phyloP scores from a whole-genome alignment of 2,329 filamentous ascomycete genomes.

The Sporothrix brunneoviolacea region DNA sequence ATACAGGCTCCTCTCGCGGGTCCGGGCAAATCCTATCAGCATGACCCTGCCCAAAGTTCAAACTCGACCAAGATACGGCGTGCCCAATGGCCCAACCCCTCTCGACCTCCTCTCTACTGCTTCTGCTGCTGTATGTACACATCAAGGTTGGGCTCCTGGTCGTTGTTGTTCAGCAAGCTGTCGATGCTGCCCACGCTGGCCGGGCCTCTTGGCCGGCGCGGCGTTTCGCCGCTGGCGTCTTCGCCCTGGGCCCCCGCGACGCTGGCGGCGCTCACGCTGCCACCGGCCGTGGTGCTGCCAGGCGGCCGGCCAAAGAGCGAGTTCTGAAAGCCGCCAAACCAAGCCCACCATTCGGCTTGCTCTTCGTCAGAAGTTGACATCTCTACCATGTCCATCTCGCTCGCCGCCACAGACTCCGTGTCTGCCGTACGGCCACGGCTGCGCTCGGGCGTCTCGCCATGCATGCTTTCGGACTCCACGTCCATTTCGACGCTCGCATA shows the following conservation, averaged over 20 bases:
- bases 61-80: too few relatives aligned
- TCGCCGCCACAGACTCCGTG: background rate
- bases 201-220: background rate
- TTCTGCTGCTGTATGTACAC: conserved; percentile 8
- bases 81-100: too few relatives aligned
- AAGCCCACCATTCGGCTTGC: conserved; percentile 19
- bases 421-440: background rate
- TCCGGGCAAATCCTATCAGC: too few relatives aligned
- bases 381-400: conserved; percentile 9
- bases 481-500: conserved; percentile 10
- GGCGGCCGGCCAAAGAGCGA: conserved; percentile 3
- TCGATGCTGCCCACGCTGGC: conserved; percentile 18
- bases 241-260: background rate
- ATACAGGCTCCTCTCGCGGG: too few relatives aligned
- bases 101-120: too few relatives aligned
- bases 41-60: too few relatives aligned
- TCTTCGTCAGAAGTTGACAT: conserved; percentile 2
- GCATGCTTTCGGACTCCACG: conserved; percentile 2
- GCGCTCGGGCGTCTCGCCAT: background rate
- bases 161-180: conserved; percentile 17
- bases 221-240: background rate
- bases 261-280: conserved; percentile 3
- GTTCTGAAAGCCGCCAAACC: conserved; percentile 14
- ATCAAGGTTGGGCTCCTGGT: conserved; percentile 14
- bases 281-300: conserved; percentile 1